Base-by-base conservation (phyloP, 1,139 yeast species). In the Yamadazyma mexicana region DNA sequence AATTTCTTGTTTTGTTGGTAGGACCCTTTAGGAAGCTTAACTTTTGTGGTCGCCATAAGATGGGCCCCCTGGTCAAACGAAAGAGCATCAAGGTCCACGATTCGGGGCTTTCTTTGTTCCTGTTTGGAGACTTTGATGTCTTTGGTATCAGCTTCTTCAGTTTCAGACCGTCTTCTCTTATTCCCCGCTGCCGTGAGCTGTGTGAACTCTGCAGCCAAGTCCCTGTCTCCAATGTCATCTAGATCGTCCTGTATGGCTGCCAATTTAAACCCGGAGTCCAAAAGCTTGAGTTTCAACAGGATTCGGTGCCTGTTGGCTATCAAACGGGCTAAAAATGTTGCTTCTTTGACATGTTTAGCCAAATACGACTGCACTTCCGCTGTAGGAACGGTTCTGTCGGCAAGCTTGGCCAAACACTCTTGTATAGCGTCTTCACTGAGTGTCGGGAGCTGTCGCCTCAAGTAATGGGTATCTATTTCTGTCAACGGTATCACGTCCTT, bases 11-110 rank as follows among this genome's bases (percentile, higher is more conserved):
- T 77, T 46, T 85, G 81, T 56, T 86, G 91, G 55, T 78, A 86
- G 0, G 98, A 84, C 1, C 95, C 96, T 43, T 77, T 76, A 0
- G 98, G 98, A 12, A 92, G 73, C 40, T 74, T 74, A 14, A 92
- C 79, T 47, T 82, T 84, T 2, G 83, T 64, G 2, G 75, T 72
- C 27, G 91, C 75, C 78, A 85, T 75, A 8, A 83, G 62, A 50
- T 79, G 87, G 1, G 85, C 72, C 0, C 92, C 91, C 55, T 85
- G 83, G 32, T 84, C 87, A 52, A 88, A 85, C 0, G 71, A 71
- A 10, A 86, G 61, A 10, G 79, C 70, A 17, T 78, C 81, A 10
- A 91, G 63, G 52, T 87, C 89, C 2, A 88, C 73, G 24, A 77
- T 61, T 38, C 67, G 65, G 0, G 92, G 94, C 27, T 56, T 55